Evolutionary conservation across 1,284 basidiomycete species (phyloP).

Genomic region (Albatrellus sp.): DNA sequence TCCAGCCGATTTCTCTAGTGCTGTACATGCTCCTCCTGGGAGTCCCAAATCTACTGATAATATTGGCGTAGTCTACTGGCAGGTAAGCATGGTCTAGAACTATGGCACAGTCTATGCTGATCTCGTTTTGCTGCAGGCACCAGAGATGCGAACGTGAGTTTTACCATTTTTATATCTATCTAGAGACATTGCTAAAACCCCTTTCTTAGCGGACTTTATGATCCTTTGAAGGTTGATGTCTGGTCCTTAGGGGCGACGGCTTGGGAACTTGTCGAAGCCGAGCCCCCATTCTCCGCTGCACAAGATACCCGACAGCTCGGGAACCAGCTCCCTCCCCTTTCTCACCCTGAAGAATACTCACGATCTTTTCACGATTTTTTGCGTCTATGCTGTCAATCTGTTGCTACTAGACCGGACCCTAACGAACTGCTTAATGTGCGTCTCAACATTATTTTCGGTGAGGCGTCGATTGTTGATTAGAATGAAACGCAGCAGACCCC

Average conservation of each 20-base stretch:
- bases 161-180: slow-evolving; percentile 1
- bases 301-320: slow-evolving; percentile 33
- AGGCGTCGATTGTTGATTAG: background rate
- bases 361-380: slow-evolving; percentile 67
- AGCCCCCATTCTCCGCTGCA: slow-evolving; percentile 58
- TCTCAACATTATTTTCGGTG: slow-evolving; percentile 9
- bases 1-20: slow-evolving; percentile 67
- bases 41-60: slow-evolving; percentile 38
- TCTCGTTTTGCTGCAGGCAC: slow-evolving; percentile 26
- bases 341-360: slow-evolving; percentile 47
- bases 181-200: background rate
- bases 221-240: slow-evolving; percentile 63
- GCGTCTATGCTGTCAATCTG: slow-evolving; percentile 49
- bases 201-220: slow-evolving; percentile 47
- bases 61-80: slow-evolving; percentile 69
- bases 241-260: slow-evolving; percentile 75
- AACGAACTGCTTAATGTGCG: slow-evolving; percentile 49
- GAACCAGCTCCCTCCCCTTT: slow-evolving; percentile 52
- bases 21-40: slow-evolving; percentile 39
- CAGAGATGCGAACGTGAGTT: slow-evolving; percentile 51
- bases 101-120: slow-evolving; percentile 2
- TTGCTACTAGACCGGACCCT: slow-evolving; percentile 41
- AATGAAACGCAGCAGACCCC: slow-evolving; percentile 28
- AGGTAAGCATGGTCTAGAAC: slow-evolving; percentile 24
- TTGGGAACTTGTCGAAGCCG: slow-evolving; percentile 67